Evolutionary conservation across 2,329 filamentous ascomycete species (phyloP), one percentile per base, ranked within the genome.

Genomic region (Aureobasidium sp.): DNA sequence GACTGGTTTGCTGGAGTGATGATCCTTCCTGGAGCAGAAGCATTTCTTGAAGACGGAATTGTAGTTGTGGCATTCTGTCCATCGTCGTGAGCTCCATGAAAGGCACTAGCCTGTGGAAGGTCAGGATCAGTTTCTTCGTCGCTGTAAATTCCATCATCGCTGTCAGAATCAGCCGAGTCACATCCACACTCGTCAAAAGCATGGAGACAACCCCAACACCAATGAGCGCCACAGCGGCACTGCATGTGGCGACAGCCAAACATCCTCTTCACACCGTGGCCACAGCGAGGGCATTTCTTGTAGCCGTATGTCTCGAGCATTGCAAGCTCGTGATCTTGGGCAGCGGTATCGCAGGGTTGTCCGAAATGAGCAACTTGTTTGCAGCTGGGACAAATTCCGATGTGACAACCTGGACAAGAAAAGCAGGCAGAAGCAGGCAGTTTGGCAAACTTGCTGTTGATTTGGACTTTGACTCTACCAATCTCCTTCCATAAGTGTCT

Each of bases 281-380:
- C 71, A 64, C 80, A 82, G 60, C 77, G 77, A 0, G 80, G 80
- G 61, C 81, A 83, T 9, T 74, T 71, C 67, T 81, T 82, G 68
- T 80, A 78, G 3, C 77, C 76, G 71, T 75, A 80, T 45, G 68
- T 70, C 52, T 72, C 70, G 2, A 82, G 69, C 37, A 78, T 67
- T 6, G 71, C 70, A 3, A 73, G 29, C 49, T 71, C 70, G 5
- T 70, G 66, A 20, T 78, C 73, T 25, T 74, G 62, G 36, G 76
- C 74, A 5, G 72, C 68, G 7, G 69, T 71, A 41, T 70, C 70
- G 65, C 78, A 79, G 22, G 70, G 64, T 39, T 70, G 70, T 8
- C 68, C 66, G 15, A 69, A 62, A 59, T 81, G 78, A n/a, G 73
- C 73, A 5, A 74, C 61, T 60, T 76, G 71, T 42, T 76, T 76